A percentile compares a stretch with the other conserved stretches of the same genome.
Evolutionary conservation across 495 filamentous ascomycete genomes (phyloP).

Genomic region (Glonium stellatum): DNA sequence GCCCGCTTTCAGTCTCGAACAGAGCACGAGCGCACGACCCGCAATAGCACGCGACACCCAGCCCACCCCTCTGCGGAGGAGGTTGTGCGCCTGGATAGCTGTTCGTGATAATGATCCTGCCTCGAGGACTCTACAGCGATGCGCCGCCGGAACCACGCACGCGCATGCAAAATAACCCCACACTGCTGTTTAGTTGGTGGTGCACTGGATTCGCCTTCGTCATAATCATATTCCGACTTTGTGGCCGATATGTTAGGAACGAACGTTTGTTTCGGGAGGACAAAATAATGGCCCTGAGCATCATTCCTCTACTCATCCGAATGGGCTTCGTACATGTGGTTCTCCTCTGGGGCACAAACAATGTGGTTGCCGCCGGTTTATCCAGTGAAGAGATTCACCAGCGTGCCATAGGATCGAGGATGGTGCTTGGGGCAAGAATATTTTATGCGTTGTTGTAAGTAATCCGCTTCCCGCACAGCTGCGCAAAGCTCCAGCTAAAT

Average conservation of each 20-base stretch:
- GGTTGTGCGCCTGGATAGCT: conserved; percentile 7
- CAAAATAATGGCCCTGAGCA: conserved; percentile 69
- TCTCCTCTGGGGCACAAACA: conserved; percentile 82
- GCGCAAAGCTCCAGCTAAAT: not conserved
- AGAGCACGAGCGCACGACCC: not conserved
- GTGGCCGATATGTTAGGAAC: conserved; percentile 72
- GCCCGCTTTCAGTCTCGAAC: conserved; percentile 3
- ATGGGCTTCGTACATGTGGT: conserved; percentile 86
- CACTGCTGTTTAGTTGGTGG: conserved; percentile 87
- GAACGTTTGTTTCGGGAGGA: conserved; percentile 81
- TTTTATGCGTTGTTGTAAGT: conserved; percentile 63
- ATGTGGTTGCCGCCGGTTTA: conserved; percentile 48
- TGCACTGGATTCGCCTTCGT: conserved; percentile 72
- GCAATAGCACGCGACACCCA: conserved; percentile 15
- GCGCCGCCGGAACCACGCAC: conserved; percentile 23
- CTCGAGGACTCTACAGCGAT: conserved; percentile 16
- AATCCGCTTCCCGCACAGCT: not conserved
- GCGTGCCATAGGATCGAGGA: conserved; percentile 53
- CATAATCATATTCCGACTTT: conserved; percentile 70
- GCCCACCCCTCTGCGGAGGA: conserved; percentile 31
- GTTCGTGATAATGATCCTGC: conserved; percentile 16
- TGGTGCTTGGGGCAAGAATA: conserved; percentile 59
- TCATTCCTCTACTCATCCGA: conserved; percentile 71
- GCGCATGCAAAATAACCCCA: conserved; percentile 24
- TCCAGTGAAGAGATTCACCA: conserved; percentile 39